Evolutionary conservation across 768 basidiomycete genomes (phyloP).

Genomic region (Russula dissimulans): DNA sequence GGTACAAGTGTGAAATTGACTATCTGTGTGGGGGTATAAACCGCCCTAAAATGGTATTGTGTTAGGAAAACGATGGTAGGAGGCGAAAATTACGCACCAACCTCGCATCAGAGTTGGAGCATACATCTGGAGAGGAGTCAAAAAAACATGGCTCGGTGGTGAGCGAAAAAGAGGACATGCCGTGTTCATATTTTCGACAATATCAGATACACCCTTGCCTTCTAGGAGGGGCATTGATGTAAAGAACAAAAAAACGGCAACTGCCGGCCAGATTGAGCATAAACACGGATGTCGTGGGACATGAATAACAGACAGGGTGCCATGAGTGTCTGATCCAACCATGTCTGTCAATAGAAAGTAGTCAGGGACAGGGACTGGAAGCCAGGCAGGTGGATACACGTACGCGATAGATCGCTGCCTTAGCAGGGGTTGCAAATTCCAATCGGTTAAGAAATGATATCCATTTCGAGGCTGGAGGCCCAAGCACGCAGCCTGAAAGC

Average conservation of each 20-base stretch:
- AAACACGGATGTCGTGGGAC: neutral
- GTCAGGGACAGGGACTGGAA: neutral
- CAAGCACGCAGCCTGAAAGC: slow-evolving; percentile 54
- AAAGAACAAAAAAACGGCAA: slow-evolving; percentile 49
- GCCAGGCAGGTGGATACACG: slow-evolving; percentile 17
- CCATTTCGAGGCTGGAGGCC: slow-evolving; percentile 78
- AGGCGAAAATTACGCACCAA: slow-evolving; percentile 40
- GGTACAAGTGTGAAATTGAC: slow-evolving; percentile 76
- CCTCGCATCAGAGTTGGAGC: slow-evolving; percentile 65
- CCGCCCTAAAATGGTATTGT: slow-evolving; percentile 37
- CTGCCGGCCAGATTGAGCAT: slow-evolving; percentile 20
- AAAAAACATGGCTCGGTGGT: neutral
- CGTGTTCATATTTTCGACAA: slow-evolving; percentile 36
- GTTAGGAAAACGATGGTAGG: neutral
- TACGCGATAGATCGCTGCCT: slow-evolving; percentile 54
- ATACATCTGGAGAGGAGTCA: slow-evolving; percentile 42
- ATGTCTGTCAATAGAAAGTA: slow-evolving; percentile 41
- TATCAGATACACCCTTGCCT: slow-evolving; percentile 51
- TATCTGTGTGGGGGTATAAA: slow-evolving; percentile 68
- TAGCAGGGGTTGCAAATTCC: slow-evolving; percentile 53
- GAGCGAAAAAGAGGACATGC: slow-evolving; percentile 19
- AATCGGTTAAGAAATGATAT: slow-evolving; percentile 63
- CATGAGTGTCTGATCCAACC: slow-evolving; percentile 70
- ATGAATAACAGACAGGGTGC: slow-evolving; percentile 46
- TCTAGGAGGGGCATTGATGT: slow-evolving; percentile 74